Evolutionary conservation across 768 basidiomycete species (phyloP).

Genomic region (Boletus subparvulus): DNA sequence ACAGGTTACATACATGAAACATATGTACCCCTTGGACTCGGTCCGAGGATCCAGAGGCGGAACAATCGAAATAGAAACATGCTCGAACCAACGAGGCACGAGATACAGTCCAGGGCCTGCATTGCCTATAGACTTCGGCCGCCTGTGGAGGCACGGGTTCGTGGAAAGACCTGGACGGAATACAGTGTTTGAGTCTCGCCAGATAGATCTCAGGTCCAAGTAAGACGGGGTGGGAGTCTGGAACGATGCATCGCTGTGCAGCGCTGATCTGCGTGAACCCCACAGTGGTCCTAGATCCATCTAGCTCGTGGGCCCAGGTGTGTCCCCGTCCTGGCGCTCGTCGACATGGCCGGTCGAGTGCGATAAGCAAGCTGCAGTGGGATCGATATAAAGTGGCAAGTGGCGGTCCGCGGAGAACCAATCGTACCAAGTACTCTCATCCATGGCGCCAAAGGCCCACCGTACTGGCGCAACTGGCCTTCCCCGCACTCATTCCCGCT

Average conservation of each 20-base stretch:
- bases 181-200: background rate
- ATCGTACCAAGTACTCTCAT: slow-evolving; percentile 17
- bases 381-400: slow-evolving; percentile 19
- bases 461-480: slow-evolving; percentile 45
- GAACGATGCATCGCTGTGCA: slow-evolving; percentile 5
- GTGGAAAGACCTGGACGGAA: background rate
- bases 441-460: slow-evolving; percentile 54
- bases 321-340: background rate
- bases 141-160: background rate
- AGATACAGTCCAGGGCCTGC: background rate
- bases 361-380: slow-evolving; percentile 13
- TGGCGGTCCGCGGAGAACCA: slow-evolving; percentile 29
- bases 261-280: slow-evolving; percentile 3
- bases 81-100: background rate
- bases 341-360: background rate
- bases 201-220: background rate
- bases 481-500: slow-evolving; percentile 62
- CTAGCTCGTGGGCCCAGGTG: background rate
- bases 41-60: background rate
- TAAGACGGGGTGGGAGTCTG: background rate
- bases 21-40: background rate
- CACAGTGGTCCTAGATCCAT: background rate
- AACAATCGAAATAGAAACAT: slow-evolving; percentile 4
- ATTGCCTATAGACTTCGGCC: background rate
- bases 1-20: background rate